Conservation (phyloP, 139 green algal species). For the Pleodorina starrii region DNA sequence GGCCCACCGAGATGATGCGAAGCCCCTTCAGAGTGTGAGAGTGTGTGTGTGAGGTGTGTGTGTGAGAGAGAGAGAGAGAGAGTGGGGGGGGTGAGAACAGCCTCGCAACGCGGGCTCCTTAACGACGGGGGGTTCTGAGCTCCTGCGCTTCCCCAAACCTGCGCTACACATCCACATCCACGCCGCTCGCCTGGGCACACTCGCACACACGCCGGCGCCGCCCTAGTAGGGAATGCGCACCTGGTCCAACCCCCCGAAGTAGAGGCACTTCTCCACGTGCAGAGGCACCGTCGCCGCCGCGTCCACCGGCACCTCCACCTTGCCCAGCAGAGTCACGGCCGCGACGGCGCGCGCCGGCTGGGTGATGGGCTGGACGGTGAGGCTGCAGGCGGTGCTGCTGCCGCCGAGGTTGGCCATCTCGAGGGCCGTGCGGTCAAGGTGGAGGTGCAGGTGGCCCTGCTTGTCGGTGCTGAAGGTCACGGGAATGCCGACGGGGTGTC, state of each 20-base stretch:
- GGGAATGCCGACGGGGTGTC: constrained; percentile 84
- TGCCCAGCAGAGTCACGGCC: constrained; percentile 82
- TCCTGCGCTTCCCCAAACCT: too few relatives aligned
- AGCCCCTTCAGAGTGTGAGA: too few relatives aligned
- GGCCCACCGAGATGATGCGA: too few relatives aligned
- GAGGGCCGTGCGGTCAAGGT: constrained; percentile 73
- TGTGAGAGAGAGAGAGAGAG: too few relatives aligned
- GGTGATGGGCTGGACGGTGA: constrained; percentile 87
- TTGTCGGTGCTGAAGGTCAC: constrained; percentile 85
- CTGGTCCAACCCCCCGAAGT: constrained; percentile 71
- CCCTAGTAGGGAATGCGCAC: constrained; percentile 49
- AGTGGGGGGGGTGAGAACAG: too few relatives aligned
- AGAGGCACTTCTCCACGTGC: constrained; percentile 62
- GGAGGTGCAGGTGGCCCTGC: constrained; percentile 79
- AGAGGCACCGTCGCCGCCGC: constrained; percentile 19
- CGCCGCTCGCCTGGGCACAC: too few relatives aligned
- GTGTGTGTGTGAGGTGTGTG: too few relatives aligned
- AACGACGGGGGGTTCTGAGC: too few relatives aligned
- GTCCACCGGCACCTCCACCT: constrained; percentile 50
- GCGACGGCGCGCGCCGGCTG: constrained; percentile 82
- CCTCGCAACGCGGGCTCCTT: too few relatives aligned
- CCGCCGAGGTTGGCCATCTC: constrained; percentile 83
- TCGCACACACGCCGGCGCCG: too few relatives aligned
- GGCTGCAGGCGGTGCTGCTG: constrained; percentile 73
- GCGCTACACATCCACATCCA: too few relatives aligned